phyloP scores from a whole-genome alignment of 2,329 filamentous ascomycete genomes.

The Hypoxylon sp. region DNA sequence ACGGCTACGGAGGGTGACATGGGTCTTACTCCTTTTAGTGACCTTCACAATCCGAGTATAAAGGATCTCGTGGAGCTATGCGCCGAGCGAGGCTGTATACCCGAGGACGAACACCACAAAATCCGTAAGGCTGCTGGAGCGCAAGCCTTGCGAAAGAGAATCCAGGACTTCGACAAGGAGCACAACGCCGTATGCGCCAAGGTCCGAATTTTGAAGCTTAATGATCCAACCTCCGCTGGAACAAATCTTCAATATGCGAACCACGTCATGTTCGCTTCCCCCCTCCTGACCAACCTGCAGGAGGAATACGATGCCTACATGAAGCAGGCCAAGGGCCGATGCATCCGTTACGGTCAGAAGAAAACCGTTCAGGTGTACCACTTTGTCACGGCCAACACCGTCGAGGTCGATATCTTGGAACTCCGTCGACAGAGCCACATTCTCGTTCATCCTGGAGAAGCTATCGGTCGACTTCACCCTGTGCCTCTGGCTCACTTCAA shows the following conservation, averaged over 20 bases:
- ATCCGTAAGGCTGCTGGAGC: neutral
- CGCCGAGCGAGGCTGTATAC: neutral
- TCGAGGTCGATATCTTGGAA: constrained; percentile 60
- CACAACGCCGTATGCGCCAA: constrained; percentile 17
- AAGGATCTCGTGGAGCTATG: neutral
- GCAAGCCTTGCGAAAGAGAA: neutral
- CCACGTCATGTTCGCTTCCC: constrained; percentile 60
- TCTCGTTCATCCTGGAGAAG: constrained; percentile 30
- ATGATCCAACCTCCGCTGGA: constrained; percentile 58
- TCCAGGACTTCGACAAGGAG: neutral
- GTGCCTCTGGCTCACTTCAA: neutral
- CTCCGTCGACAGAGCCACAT: constrained; percentile 46
- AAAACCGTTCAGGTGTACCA: constrained; percentile 59
- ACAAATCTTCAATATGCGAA: constrained; percentile 61
- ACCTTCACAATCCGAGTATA: neutral
- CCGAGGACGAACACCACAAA: neutral
- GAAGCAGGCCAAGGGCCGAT: constrained; percentile 60
- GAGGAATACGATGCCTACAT: constrained; percentile 56
- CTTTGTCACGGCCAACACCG: constrained; percentile 57
- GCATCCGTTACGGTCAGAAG: constrained; percentile 59
- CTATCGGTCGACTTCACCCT: constrained; percentile 33
- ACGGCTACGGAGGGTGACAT: neutral
- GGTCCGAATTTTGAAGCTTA: constrained; percentile 59
- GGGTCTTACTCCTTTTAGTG: neutral
- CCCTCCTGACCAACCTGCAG: constrained; percentile 54